These are phyloP conservation scores for Tephrocybe rancida DNA, from an alignment of 768 basidiomycete genomes.

Conservation along the genomic window DNA sequence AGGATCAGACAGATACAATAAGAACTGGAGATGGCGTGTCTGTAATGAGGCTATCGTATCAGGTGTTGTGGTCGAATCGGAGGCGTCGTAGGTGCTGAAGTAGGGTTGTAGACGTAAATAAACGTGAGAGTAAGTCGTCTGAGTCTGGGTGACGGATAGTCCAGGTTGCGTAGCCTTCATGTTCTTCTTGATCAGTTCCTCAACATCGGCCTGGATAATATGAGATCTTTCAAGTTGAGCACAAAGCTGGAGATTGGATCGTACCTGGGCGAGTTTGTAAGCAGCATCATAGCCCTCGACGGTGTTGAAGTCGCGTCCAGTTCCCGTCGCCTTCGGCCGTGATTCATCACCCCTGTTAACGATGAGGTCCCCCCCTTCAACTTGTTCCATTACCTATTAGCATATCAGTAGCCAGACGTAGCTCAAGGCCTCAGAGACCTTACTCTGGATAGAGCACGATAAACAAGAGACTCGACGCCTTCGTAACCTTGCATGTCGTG, in stretches of 20 bases:
- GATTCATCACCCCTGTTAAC: constrained; percentile 84
- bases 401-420: not conserved
- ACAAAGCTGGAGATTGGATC: constrained; percentile 7
- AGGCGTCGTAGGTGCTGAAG: constrained; percentile 52
- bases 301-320: constrained; percentile 71
- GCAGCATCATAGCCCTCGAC: constrained; percentile 88
- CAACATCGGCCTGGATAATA: constrained; percentile 66
- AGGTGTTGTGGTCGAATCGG: constrained; percentile 26
- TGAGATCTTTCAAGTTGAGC: not conserved
- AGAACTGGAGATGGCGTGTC: constrained; percentile 64
- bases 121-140: constrained; percentile 85
- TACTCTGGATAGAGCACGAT: constrained; percentile 82
- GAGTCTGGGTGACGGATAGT: constrained; percentile 39
- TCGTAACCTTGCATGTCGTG: constrained; percentile 98
- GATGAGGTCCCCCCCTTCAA: constrained; percentile 88
- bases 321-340: constrained; percentile 60
- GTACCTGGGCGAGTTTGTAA: constrained; percentile 81
- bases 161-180: constrained; percentile 34
- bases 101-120: constrained; percentile 95
- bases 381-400: constrained; percentile 86
- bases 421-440: constrained; percentile 21
- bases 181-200: constrained; percentile 72
- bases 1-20: constrained; percentile 77
- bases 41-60: constrained; percentile 41
- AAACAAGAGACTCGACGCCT: constrained; percentile 92